These are phyloP conservation scores for Trypanosoma brucei DNA, from an alignment of 208 protist genomes.

Conservation along the genomic window DNA sequence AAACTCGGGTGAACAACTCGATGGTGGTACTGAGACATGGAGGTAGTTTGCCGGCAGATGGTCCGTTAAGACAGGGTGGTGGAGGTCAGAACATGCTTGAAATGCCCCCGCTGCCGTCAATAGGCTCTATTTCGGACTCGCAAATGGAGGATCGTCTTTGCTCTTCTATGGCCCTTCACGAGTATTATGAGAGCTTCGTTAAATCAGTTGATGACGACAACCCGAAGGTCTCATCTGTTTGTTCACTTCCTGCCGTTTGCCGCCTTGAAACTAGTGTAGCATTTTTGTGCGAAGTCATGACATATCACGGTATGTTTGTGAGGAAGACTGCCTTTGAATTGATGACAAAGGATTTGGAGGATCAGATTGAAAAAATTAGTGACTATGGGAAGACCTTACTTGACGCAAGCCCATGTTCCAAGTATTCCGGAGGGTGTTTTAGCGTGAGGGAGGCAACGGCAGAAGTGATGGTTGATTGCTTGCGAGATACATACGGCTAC, in stretches of 20 bases:
- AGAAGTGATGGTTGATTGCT: neutral
- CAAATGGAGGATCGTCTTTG: no score
- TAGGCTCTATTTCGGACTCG: no score
- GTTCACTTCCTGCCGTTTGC: constrained; percentile 28
- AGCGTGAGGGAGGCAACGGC: neutral
- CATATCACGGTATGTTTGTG: constrained; percentile 71
- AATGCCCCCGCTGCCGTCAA: no score
- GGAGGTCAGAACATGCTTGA: no score
- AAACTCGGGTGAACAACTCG: no score
- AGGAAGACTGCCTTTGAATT: constrained; percentile 25
- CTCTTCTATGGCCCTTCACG: neutral
- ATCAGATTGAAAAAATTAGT: constrained; percentile 28
- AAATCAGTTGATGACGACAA: constrained; percentile 2
- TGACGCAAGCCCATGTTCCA: neutral
- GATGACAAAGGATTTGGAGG: constrained; percentile 36
- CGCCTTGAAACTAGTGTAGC: constrained; percentile 38
- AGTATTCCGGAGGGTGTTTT: neutral
- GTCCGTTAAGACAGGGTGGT: no score
- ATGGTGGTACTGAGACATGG: no score
- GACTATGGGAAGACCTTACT: constrained; percentile 8
- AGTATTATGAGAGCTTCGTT: constrained; percentile 17
- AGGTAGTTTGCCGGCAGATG: no score
- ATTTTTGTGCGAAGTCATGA: constrained; percentile 71
- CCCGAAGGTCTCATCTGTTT: neutral
- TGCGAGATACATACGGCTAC: neutral